Conservation (phyloP, 805 yeast genomes). For the Kregervanrija delftensis region DNA sequence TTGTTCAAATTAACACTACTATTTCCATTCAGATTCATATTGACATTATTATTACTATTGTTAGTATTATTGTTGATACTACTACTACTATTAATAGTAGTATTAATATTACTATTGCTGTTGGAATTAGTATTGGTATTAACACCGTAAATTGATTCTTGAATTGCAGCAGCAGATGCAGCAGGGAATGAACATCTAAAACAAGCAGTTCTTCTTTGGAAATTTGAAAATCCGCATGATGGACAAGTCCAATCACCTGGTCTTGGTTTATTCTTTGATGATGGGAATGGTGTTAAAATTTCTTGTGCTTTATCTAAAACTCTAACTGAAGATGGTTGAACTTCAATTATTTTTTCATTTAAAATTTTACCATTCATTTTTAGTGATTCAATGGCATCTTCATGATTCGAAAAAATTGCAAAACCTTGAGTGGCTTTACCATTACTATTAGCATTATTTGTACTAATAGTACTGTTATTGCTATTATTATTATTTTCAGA, state of each 20-base stretch:
- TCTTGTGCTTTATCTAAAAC: conserved; percentile 81
- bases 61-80: conserved; percentile 7
- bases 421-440: conserved; percentile 42
- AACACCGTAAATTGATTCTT: conserved; percentile 44
- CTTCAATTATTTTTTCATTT: conserved; percentile 71
- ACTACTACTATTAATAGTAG: conserved; percentile 10
- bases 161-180: conserved; percentile 61
- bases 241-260: conserved; percentile 99
- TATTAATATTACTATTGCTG: conserved; percentile 15
- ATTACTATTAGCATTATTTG: neutral
- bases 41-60: conserved; percentile 10
- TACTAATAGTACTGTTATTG: neutral
- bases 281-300: conserved; percentile 76
- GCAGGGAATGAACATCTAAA: conserved; percentile 90
- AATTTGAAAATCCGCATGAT: conserved; percentile 89
- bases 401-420: conserved; percentile 78
- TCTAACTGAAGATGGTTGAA: conserved; percentile 75
- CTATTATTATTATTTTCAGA: conserved; percentile 12
- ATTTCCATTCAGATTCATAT: conserved; percentile 13
- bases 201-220: conserved; percentile 90
- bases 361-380: conserved; percentile 70
- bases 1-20: conserved; percentile 10
- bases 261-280: conserved; percentile 77
- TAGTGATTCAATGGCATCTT: conserved; percentile 75
- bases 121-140: conserved; percentile 1